Evolutionary conservation across 2,329 filamentous ascomycete genomes (phyloP), one percentile per base, ranked within the genome.

Genomic region (Trichoderma oligosporum): DNA sequence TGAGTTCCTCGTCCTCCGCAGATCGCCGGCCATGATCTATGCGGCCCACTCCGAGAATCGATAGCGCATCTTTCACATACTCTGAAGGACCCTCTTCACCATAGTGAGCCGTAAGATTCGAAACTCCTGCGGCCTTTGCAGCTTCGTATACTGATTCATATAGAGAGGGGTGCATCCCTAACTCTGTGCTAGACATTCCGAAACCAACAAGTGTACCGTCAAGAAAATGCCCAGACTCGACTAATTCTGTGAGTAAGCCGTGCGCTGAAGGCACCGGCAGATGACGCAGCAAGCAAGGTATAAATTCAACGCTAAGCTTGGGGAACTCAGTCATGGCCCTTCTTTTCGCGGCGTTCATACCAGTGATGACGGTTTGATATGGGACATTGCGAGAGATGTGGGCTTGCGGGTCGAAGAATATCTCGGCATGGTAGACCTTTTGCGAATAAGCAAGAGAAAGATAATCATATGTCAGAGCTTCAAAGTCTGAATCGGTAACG

Each of bases 391-490:
- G 80, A 11, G 72, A 73, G 4, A 83, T 80, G 70, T 92, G 89
- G 1, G 86, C 87, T 70, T 92, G 88, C 1, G 88, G 88, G 68
- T 92, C 89, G 73, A 92, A 91, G 74, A 91, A 92, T 62, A 91
- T 79, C 70, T 92, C 88, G 12, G 86, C 86, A 66, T 92, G 88
- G 47, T 82, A 78, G 1, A 91, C 84, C 35, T 83, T 82, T 61
- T 90, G 83, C 1, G 73, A 72, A 29, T 82, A 77, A 2, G 86
- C 88, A 58, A 79, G 82, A 29, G 76, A 66, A 69, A 91, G 87
- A 73, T 92, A 92, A 61, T 82, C 80, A 76, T 83, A 88, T 4
- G 86, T 87, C 9, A 93, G 78, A 53, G 81, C 81, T 68, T 88
- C 85, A 65, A 89, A 92, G 71, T 92, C 89, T n/a, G 75, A 71